Percentiles rank a stretch among this genome's conserved stretches.
Conservation (phyloP, 78 protist species). For the Dictyostelium brefeldianum region DNA sequence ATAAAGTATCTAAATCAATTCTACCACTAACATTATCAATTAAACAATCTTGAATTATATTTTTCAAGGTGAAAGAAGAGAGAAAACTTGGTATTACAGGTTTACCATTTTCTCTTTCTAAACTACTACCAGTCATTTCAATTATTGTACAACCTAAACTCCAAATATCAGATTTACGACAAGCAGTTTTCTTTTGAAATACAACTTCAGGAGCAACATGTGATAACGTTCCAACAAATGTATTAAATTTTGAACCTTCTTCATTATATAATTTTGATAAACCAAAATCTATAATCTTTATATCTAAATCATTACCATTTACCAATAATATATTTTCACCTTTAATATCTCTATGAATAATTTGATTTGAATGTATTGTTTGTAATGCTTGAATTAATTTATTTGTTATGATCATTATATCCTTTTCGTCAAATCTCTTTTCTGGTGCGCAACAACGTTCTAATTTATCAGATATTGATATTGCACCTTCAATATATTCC, state of each 20-base stretch:
- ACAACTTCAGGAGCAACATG: conserved; percentile 91
- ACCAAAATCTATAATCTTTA: conserved; percentile 90
- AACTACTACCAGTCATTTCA: conserved; percentile 68
- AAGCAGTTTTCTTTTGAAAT: conserved; percentile 59
- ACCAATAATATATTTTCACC: conserved; percentile 92
- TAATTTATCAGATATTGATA: too few relatives aligned
- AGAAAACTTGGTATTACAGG: too few relatives aligned
- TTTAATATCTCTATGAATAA: conserved; percentile 94
- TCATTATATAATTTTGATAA: not conserved
- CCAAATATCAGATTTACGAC: conserved; percentile 89
- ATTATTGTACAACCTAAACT: conserved; percentile 84
- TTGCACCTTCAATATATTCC: too few relatives aligned
- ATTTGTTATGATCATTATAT: conserved; percentile 71
- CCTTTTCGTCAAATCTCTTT: conserved; percentile 41
- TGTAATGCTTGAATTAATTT: conserved; percentile 85
- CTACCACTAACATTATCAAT: too few relatives aligned
- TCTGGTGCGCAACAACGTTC: too few relatives aligned
- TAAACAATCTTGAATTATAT: too few relatives aligned
- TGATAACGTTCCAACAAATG: too few relatives aligned
- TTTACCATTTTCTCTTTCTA: too few relatives aligned
- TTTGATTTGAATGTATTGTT: conserved; percentile 82
- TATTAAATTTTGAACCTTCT: too few relatives aligned
- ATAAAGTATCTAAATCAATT: too few relatives aligned
- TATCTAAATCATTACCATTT: conserved; percentile 52
- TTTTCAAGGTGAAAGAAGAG: too few relatives aligned